Evolutionary conservation across 352 stramenopile species (phyloP).

Genomic region (Phytophthora cajani): DNA sequence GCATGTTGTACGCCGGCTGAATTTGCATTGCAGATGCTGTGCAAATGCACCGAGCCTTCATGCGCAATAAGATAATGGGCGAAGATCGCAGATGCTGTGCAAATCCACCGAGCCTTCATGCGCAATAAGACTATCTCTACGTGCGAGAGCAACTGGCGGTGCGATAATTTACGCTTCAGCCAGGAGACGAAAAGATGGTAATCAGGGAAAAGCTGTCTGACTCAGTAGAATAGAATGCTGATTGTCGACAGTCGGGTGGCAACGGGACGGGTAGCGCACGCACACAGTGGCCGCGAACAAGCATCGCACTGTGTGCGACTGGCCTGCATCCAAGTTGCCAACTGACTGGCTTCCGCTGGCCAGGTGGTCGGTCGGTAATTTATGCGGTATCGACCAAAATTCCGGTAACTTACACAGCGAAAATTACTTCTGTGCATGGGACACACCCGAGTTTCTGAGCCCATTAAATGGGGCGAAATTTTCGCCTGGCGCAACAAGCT

Average conservation of each 20-base stretch:
- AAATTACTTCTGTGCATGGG: slow-evolving; percentile 6
- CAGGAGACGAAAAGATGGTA: background rate
- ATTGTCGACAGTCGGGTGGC: slow-evolving; percentile 7
- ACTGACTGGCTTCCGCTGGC: slow-evolving; percentile 8
- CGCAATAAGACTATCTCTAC: background rate
- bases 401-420: no score
- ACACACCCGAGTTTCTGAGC: slow-evolving; percentile 1
- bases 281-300: background rate
- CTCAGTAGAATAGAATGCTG: background rate
- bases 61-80: no score
- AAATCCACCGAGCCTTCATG: no score
- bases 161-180: background rate
- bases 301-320: no score
- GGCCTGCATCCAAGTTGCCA: slow-evolving; percentile 18
- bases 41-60: background rate
- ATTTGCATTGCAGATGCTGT: background rate
- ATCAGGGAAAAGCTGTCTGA: background rate
- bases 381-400: background rate
- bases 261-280: slow-evolving; percentile 12
- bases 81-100: no score
- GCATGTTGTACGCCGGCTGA: no score
- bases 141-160: background rate
- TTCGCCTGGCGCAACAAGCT: background rate
- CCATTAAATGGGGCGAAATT: no score
- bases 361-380: slow-evolving; percentile 2